A percentile compares a stretch with the other conserved stretches of the same genome.
Evolutionary conservation across 306 rosid species (phyloP).

Genomic region (Senna tora): DNA sequence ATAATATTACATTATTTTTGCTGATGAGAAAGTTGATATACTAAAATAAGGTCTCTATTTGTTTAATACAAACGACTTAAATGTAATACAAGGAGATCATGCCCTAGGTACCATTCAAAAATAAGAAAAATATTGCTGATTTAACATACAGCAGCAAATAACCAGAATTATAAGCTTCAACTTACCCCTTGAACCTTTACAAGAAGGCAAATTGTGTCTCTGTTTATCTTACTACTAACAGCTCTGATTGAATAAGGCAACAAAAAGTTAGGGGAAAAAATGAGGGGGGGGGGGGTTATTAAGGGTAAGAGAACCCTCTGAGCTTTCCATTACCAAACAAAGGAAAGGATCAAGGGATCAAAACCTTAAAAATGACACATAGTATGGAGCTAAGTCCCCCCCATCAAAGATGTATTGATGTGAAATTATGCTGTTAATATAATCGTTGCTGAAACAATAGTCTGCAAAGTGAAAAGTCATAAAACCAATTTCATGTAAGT

Average conservation of each 20-base stretch:
- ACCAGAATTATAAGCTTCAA: constrained; percentile 28
- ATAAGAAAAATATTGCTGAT: constrained; percentile 31
- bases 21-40: constrained; percentile 17
- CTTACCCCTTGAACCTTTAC: constrained; percentile 81
- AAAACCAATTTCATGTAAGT: constrained; percentile 28
- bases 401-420: constrained; percentile 62
- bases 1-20: constrained; percentile 23
- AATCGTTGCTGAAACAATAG: constrained; percentile 84
- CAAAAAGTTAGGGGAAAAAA: constrained; percentile 20
- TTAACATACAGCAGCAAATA: constrained; percentile 20
- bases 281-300: background rate
- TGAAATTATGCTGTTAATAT: constrained; percentile 69
- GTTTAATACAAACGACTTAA: constrained; percentile 22
- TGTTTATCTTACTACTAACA: constrained; percentile 68
- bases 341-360: constrained; percentile 30
- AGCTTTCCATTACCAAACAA: background rate
- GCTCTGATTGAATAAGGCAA: constrained; percentile 61
- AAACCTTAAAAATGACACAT: constrained; percentile 82
- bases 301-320: background rate
- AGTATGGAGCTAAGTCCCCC: constrained; percentile 77
- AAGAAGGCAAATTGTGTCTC: constrained; percentile 79
- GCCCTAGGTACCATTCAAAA: constrained; percentile 23
- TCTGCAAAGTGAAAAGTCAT: constrained; percentile 59
- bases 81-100: constrained; percentile 26
- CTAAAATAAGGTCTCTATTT: constrained; percentile 15